A percentile compares a stretch with the other conserved stretches of the same genome.
phyloP scores from a whole-genome alignment of 176 grass and related monocot species.

The Rhynchospora tenuis region DNA sequence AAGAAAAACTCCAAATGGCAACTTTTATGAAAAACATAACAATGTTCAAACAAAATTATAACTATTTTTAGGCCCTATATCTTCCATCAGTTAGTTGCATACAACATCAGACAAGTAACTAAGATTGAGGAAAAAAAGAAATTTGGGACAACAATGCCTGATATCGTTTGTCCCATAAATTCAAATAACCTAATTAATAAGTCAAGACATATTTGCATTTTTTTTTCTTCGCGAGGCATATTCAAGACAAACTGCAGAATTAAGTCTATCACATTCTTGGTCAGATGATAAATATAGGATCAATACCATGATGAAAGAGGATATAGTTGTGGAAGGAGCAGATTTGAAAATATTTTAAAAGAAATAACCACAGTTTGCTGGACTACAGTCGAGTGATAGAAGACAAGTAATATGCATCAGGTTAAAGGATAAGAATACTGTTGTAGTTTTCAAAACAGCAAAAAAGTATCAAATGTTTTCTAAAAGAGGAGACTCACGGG shows the following conservation, averaged over 20 bases:
- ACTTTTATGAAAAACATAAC: background rate
- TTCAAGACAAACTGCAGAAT: background rate
- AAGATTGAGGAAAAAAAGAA: background rate
- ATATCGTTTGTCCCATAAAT: background rate
- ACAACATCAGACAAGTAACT: background rate
- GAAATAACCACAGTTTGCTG: background rate
- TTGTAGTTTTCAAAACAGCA: background rate
- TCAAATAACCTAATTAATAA: background rate
- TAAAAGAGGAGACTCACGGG: conserved; percentile 47
- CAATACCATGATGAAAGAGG: background rate
- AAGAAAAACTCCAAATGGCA: background rate
- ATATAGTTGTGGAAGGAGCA: background rate
- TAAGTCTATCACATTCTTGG: background rate
- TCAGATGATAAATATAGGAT: background rate
- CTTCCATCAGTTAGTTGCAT: background rate
- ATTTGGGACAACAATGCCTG: background rate
- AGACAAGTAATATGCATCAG: background rate
- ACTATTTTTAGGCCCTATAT: too few species aligned
- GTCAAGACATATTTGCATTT: background rate
- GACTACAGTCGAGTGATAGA: background rate
- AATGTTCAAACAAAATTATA: background rate
- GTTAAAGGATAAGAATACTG: background rate
- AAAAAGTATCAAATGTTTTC: background rate
- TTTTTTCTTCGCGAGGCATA: background rate
- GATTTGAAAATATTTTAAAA: background rate